A percentile compares a stretch with the other conserved stretches of the same genome.
Conservation (phyloP, 768 basidiomycete species). For the Cystobasidium onofrii region DNA sequence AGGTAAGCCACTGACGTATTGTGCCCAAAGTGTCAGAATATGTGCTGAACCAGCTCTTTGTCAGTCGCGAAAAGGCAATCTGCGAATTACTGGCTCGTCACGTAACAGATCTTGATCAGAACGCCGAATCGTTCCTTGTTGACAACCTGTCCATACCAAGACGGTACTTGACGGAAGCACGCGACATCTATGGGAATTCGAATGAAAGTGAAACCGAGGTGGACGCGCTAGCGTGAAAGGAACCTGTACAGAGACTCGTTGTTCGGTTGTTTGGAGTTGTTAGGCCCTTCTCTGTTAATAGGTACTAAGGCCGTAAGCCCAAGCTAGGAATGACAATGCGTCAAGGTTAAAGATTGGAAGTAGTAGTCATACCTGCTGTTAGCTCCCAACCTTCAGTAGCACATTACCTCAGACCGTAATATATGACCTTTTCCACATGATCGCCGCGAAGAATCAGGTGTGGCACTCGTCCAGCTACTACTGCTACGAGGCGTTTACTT, state of each 20-base stretch:
- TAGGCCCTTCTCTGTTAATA: neutral
- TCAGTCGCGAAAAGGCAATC: constrained; percentile 71
- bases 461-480: too few relatives aligned
- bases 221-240: neutral
- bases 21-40: neutral
- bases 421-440: too few relatives aligned
- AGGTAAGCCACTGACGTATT: constrained; percentile 51
- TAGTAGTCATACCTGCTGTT: too few relatives aligned
- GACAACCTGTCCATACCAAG: constrained; percentile 72
- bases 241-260: neutral
- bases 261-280: neutral
- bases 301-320: too few relatives aligned
- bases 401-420: too few relatives aligned
- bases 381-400: too few relatives aligned
- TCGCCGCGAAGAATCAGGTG: too few relatives aligned
- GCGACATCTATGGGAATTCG: constrained; percentile 55
- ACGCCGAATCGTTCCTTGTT: constrained; percentile 45
- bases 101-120: constrained; percentile 40
- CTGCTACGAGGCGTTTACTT: too few relatives aligned
- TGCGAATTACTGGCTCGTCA: constrained; percentile 66
- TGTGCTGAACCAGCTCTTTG: neutral
- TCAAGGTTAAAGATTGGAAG: too few relatives aligned
- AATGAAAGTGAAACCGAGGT: neutral
- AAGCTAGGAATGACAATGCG: too few relatives aligned
- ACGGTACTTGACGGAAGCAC: constrained; percentile 78